phyloP scores from a whole-genome alignment of 2,329 filamentous ascomycete species.

The Myriosclerotinia curreyana region DNA sequence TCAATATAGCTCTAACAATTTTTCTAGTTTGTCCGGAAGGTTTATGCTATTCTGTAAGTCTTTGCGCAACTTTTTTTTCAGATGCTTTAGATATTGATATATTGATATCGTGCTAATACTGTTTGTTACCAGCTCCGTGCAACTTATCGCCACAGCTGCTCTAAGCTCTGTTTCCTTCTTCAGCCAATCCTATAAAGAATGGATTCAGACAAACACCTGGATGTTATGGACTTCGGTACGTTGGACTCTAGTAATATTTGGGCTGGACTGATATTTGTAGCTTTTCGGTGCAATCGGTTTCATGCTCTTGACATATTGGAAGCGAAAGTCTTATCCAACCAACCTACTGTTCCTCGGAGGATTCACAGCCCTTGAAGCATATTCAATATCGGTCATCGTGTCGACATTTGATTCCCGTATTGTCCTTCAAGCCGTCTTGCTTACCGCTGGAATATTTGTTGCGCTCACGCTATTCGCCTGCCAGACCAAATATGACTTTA shows the following conservation, averaged over 20 bases:
- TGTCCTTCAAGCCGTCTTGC: conserved; percentile 84
- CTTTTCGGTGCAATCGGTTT: conserved; percentile 80
- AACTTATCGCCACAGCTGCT: conserved; percentile 79
- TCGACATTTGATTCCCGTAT: conserved; percentile 82
- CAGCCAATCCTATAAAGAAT: conserved; percentile 71
- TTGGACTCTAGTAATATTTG: conserved; percentile 25
- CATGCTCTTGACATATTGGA: conserved; percentile 89
- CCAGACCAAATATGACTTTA: conserved; percentile 98
- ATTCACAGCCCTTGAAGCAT: conserved; percentile 91
- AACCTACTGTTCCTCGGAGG: conserved; percentile 89
- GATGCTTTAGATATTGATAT: neutral
- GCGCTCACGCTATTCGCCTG: conserved; percentile 85
- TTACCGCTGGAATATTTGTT: conserved; percentile 81
- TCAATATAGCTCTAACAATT: neutral
- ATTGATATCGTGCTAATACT: conserved; percentile 16
- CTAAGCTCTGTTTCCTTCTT: conserved; percentile 85
- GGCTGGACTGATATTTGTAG: conserved; percentile 39
- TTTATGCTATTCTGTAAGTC: conserved; percentile 84
- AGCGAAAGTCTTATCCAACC: conserved; percentile 89
- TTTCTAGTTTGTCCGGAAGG: conserved; percentile 86
- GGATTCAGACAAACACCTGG: conserved; percentile 82
- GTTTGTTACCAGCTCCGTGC: conserved; percentile 60
- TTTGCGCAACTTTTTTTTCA: neutral
- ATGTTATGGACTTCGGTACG: conserved; percentile 79
- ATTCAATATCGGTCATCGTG: conserved; percentile 87